These are phyloP conservation scores for Amphichorda felina DNA, from an alignment of 2,329 filamentous ascomycete species.

Conservation along the genomic window DNA sequence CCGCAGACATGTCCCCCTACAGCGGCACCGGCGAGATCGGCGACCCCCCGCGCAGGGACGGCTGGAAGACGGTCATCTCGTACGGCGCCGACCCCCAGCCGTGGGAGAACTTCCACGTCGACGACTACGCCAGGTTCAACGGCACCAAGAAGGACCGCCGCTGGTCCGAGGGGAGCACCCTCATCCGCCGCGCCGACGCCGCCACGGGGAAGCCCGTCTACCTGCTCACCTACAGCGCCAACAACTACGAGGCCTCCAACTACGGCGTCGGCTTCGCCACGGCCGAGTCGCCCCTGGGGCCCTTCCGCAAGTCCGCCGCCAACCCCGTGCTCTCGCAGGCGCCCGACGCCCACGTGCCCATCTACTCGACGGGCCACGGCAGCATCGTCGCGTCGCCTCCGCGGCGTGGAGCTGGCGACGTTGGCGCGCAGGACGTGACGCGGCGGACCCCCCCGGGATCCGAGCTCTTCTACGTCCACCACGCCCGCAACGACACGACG, in stretches of 20 bases:
- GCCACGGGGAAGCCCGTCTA: conserved; percentile 14
- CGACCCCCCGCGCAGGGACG: conserved; percentile 19
- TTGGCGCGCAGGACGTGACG: conserved; percentile 19
- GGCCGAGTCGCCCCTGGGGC: conserved; percentile 16
- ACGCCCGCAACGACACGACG: conserved; percentile 17
- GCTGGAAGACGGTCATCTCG: conserved; percentile 22
- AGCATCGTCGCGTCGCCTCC: conserved; percentile 20
- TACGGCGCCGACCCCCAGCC: conserved; percentile 20
- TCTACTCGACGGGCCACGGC: conserved; percentile 21
- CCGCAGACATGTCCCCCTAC: conserved; percentile 17
- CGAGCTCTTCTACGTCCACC: conserved; percentile 22
- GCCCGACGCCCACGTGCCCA: conserved; percentile 13
- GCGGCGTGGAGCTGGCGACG: conserved; percentile 5
- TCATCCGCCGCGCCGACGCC: conserved; percentile 11
- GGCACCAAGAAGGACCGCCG: conserved; percentile 21
- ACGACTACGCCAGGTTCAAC: conserved; percentile 19
- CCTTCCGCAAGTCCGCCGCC: conserved; percentile 17
- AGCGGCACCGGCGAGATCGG: conserved; percentile 22
- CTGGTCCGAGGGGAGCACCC: conserved; percentile 22
- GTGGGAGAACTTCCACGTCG: conserved; percentile 22
- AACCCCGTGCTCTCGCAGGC: conserved; percentile 19
- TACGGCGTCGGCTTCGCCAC: conserved; percentile 22
- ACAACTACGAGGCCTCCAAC: conserved; percentile 23
- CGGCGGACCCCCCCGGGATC: conserved; percentile 12
- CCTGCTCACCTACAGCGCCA: conserved; percentile 17